Base-by-base conservation (phyloP, 2,329 filamentous ascomycete species). In the Ascochyta clinopodiicola region DNA sequence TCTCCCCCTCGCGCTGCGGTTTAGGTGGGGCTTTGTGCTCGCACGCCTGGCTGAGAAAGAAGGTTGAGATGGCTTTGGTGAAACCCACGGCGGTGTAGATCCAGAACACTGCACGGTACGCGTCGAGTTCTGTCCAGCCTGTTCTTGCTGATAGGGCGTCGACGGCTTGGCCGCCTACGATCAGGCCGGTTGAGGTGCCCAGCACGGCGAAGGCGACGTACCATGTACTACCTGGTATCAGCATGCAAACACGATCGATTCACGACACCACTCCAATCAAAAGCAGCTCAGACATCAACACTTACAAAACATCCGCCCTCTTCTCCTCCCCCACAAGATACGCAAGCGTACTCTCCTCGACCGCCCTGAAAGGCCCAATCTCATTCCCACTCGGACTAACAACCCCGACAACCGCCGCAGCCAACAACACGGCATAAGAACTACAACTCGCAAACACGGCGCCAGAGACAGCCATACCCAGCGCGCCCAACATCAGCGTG, bases 21-120 rank as follows among this genome's bases (percentile, higher is more conserved):
- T 40, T 25, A 4, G 34, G 15, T 13, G 13, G 22, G 3, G 21
- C 19, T 17, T 50, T 51, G 21, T 67, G 67, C 60, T 80, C 79
- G 53, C 78, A 80, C 12, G 57, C 38, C 3, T 45, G 38, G 55
- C 76, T 79, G 44, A 81, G 55, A 8, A 75, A 64, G n/a, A 78
- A 39, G 1, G 74, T 75, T 62, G 78, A 61, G 2, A 67, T 25
- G 3, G 71, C 71, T 52, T 80, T 80, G 46, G 76, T 31, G 15
- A 72, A 54, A 0, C 78, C 79, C 4, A 80, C 67, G 2, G 65
- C 62, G 2, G 77, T 77, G 56, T 81, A 81, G 1, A 76, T 57
- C 70, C 73, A 77, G 59, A 81, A 81, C 2, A 80, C 66, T 0
- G 72, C 57, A 2, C 75, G 72, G 40, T 77, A 80, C 0, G 76